Conservation (phyloP, 306 rosid genomes). For the Cajanus cajan region DNA sequence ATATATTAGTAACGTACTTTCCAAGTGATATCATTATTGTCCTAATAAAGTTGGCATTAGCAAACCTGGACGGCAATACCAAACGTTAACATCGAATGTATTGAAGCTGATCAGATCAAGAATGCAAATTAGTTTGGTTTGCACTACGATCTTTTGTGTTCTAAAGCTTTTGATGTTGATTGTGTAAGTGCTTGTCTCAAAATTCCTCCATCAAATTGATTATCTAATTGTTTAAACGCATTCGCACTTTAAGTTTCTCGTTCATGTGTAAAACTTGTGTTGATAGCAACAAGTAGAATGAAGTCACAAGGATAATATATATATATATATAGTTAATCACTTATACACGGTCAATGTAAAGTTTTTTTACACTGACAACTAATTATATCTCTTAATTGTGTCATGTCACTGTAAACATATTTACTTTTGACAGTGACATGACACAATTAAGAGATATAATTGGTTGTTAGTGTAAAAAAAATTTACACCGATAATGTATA, state of each 20-base stretch:
- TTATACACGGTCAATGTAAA: too few relatives aligned
- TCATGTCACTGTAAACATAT: too few relatives aligned
- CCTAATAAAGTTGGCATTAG: conserved; percentile 9
- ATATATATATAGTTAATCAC: too few relatives aligned
- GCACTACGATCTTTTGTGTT: conserved; percentile 12
- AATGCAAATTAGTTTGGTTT: conserved; percentile 26
- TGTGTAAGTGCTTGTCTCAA: conserved; percentile 8
- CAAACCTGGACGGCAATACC: not conserved
- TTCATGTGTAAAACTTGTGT: not conserved
- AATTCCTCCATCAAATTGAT: conserved; percentile 6
- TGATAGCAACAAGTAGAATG: not conserved
- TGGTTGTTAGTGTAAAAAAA: too few relatives aligned
- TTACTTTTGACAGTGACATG: too few relatives aligned
- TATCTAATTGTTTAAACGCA: too few relatives aligned
- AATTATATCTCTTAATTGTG: too few relatives aligned
- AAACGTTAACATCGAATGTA: conserved; percentile 9
- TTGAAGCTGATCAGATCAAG: conserved; percentile 20
- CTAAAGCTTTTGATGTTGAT: conserved; percentile 39
- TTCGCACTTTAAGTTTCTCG: not conserved
- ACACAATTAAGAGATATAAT: too few relatives aligned
- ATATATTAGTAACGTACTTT: conserved; percentile 8
- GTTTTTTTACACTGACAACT: too few relatives aligned
- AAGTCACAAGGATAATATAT: not conserved
- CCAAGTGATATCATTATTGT: conserved; percentile 19
- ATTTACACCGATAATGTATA: too few relatives aligned